Evolutionary conservation across 495 filamentous ascomycete species (phyloP), one percentile per base, ranked within the genome.

Genomic region (Podospora fimiseda): DNA sequence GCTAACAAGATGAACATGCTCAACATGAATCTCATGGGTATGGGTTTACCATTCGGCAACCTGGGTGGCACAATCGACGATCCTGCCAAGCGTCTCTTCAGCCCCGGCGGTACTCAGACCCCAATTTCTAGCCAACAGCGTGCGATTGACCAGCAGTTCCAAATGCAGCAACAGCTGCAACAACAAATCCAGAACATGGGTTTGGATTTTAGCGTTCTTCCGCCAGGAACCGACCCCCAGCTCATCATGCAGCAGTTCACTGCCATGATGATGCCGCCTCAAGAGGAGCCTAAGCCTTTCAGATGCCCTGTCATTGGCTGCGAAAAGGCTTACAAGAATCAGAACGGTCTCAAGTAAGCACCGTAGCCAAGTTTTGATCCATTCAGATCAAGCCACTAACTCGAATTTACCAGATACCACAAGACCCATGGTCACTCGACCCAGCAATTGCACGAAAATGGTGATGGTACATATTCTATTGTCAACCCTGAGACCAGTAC

Each of bases 251-350:
- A 90, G 63, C 88, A 92, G 55, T 77, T 89, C 56, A 74, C 86
- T 42, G 82, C 73, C 9, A 62, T 78, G 60, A 71, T 78, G 58
- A 77, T 79, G 61, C 68, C 73, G 14, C 84, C 58, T 71, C 56
- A 81, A 36, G 85, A 69, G 53, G 90, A 97, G 60, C 86, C 89
- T 56, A 99, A 96, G 72, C 93, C 93, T 0, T 97, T 95, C 78
- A 86, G 87, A 62, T 99, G 93, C 66, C 93, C 94, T 8, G 93
- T 99, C 40, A 95, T 97, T 61, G 93, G 93, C 15, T 99, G 93
- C 64, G 93, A 99, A 68, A 99, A 99, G 75, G 93, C 93, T 13
- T 99, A 99, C 70, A 99, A 99, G 78, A 99, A 99, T 67, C 93
- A 97, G 62, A 99, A 99, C 61, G 93, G 93, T 27, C 75, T 99